These are phyloP conservation scores for Pythium dissotocum DNA, from an alignment of 352 stramenopile genomes.

Conservation along the genomic window DNA sequence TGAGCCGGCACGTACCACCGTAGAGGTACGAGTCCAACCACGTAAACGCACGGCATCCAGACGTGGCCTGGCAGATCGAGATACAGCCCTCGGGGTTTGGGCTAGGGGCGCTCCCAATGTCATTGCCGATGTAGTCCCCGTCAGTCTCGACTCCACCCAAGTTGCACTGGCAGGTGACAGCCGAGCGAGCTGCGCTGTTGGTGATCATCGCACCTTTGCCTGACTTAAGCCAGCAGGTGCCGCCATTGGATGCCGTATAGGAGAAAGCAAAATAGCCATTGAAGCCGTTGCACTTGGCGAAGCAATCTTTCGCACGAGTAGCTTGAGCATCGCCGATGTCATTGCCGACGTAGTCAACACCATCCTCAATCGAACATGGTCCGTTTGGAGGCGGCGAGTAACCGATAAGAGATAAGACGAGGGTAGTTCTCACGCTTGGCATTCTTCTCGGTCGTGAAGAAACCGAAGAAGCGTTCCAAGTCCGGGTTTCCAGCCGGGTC, in stretches of 20 bases:
- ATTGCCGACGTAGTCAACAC: conserved; percentile 13
- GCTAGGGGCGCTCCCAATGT: background rate
- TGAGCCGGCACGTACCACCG: conserved; percentile 35
- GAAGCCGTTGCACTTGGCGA: conserved; percentile 5
- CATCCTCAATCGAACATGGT: conserved; percentile 8
- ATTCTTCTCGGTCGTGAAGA: conserved; percentile 29
- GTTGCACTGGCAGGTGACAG: background rate
- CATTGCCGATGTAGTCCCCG: background rate
- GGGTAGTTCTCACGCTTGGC: conserved; percentile 31
- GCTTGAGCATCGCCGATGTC: conserved; percentile 9
- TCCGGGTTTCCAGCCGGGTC: conserved; percentile 24
- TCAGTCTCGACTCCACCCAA: background rate
- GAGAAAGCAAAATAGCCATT: conserved; percentile 18
- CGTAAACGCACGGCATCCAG: conserved; percentile 2
- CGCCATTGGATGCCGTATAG: conserved; percentile 16
- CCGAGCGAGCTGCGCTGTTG: background rate
- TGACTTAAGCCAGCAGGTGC: conserved; percentile 28
- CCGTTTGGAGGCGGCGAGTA: background rate
- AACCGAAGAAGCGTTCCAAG: conserved; percentile 38
- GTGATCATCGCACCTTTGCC: background rate
- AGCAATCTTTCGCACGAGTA: conserved; percentile 4
- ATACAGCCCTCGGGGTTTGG: background rate
- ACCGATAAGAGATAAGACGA: background rate
- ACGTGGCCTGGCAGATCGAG: background rate
- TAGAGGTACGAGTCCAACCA: conserved; percentile 15